These are phyloP conservation scores for Leishmania gerbilli DNA, from an alignment of 208 protist species.

Conservation along the genomic window DNA sequence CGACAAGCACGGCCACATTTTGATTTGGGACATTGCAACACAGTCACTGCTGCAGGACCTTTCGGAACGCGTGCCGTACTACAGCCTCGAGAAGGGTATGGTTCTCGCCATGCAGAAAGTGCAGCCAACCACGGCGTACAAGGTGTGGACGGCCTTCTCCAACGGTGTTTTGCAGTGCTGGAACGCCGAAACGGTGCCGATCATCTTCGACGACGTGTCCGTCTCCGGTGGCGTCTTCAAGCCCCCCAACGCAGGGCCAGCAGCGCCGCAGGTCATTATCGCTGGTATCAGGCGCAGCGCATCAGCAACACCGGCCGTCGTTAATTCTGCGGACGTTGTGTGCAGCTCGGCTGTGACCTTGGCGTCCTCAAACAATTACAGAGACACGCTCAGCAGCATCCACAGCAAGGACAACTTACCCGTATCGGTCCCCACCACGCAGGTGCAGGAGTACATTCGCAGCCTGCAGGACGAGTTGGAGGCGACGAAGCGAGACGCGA, in stretches of 20 bases:
- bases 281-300: background rate
- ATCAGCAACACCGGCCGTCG: background rate
- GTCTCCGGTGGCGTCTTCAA: background rate
- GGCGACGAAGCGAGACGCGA: conserved; percentile 24
- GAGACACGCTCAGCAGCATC: background rate
- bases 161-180: conserved; percentile 82
- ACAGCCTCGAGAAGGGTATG: conserved; percentile 34
- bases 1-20: conserved; percentile 78
- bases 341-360: conserved; percentile 15
- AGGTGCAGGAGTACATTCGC: conserved; percentile 25
- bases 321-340: background rate
- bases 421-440: conserved; percentile 1
- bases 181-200: conserved; percentile 79
- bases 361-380: conserved; percentile 4
- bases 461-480: conserved; percentile 33
- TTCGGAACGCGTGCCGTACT: conserved; percentile 38
- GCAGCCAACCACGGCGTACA: conserved; percentile 57
- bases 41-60: conserved; percentile 69
- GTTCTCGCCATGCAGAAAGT: conserved; percentile 66
- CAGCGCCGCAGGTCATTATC: background rate
- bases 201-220: conserved; percentile 49
- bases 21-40: conserved; percentile 85
- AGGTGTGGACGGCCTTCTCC: conserved; percentile 71
- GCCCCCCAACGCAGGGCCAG: background rate
- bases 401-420: background rate